These are phyloP conservation scores for Lactifluus piperatus DNA, from an alignment of 768 basidiomycete genomes.

Conservation along the genomic window DNA sequence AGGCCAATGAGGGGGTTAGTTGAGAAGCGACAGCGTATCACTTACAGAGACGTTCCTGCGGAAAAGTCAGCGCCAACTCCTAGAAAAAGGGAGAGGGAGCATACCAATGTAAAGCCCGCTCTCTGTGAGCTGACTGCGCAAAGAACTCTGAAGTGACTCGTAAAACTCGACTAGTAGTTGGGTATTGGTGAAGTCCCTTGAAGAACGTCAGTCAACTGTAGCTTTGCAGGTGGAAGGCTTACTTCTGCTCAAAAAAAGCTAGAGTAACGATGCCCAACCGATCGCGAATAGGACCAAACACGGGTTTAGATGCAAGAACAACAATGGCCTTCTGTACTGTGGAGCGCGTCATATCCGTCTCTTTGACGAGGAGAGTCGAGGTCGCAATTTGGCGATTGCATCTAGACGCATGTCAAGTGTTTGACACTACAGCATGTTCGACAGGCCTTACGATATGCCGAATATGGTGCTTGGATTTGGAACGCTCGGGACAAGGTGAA, in stretches of 20 bases:
- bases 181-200: conserved; percentile 79
- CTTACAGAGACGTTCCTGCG: conserved; percentile 60
- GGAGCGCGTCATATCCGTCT: conserved; percentile 83
- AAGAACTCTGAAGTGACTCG: conserved; percentile 60
- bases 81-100: conserved; percentile 20
- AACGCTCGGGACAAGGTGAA: conserved; percentile 74
- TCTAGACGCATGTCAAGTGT: conserved; percentile 30
- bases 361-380: conserved; percentile 64
- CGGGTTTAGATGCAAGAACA: conserved; percentile 81
- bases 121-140: conserved; percentile 79
- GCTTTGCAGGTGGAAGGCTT: background rate
- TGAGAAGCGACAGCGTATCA: conserved; percentile 18
- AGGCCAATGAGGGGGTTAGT: background rate
- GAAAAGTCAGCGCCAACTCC: conserved; percentile 10
- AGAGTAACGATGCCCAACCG: conserved; percentile 91
- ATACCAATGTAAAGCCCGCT: conserved; percentile 92
- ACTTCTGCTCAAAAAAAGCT: conserved; percentile 82
- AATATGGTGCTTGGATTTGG: conserved; percentile 77
- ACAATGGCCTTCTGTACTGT: conserved; percentile 98
- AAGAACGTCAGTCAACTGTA: conserved; percentile 13
- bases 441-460: conserved; percentile 76
- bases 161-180: conserved; percentile 87
- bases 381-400: conserved; percentile 94
- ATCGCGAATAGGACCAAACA: conserved; percentile 93
- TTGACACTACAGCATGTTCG: background rate